These are phyloP conservation scores for Leccinum fibrillosum DNA, from an alignment of 768 basidiomycete genomes.

Conservation along the genomic window DNA sequence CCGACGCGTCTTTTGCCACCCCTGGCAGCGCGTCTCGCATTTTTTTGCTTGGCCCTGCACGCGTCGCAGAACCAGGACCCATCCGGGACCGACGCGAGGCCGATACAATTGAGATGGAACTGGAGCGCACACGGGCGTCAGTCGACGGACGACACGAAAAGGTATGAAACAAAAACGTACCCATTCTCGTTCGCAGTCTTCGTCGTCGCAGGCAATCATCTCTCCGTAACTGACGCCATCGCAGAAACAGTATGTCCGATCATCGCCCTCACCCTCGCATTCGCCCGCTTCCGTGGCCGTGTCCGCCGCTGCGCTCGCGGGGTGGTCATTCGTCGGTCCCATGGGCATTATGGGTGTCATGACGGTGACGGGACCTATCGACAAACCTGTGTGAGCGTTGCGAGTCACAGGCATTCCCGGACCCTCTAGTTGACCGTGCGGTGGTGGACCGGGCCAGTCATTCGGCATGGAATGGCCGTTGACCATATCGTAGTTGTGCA, in stretches of 20 bases:
- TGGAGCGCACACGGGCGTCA: slow-evolving; percentile 28
- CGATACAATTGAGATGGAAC: slow-evolving; percentile 82
- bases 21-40: slow-evolving; percentile 46
- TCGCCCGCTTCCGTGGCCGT: slow-evolving; percentile 44
- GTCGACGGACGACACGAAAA: slow-evolving; percentile 1
- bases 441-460: slow-evolving; percentile 50
- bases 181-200: slow-evolving; percentile 84
- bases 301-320: slow-evolving; percentile 36
- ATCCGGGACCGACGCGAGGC: slow-evolving; percentile 60
- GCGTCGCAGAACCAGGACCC: slow-evolving; percentile 76
- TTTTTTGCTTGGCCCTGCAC: slow-evolving; percentile 55
- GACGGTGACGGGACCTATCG: slow-evolving; percentile 24
- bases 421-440: slow-evolving; percentile 62
- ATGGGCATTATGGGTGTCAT: slow-evolving; percentile 23
- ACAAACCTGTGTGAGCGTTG: slow-evolving; percentile 25
- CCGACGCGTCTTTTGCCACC: slow-evolving; percentile 52
- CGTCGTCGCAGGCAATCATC: slow-evolving; percentile 93
- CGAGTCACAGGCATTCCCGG: slow-evolving; percentile 75
- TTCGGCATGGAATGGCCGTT: slow-evolving; percentile 32
- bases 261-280: slow-evolving; percentile 55
- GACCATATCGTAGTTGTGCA: slow-evolving; percentile 40
- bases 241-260: slow-evolving; percentile 82
- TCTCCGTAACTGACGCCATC: slow-evolving; percentile 82
- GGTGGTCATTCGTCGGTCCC: slow-evolving; percentile 30
- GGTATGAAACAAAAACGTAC: slow-evolving; percentile 41